Base-by-base conservation (phyloP, 352 stramenopile species). In the Thalassiosira exigua region DNA sequence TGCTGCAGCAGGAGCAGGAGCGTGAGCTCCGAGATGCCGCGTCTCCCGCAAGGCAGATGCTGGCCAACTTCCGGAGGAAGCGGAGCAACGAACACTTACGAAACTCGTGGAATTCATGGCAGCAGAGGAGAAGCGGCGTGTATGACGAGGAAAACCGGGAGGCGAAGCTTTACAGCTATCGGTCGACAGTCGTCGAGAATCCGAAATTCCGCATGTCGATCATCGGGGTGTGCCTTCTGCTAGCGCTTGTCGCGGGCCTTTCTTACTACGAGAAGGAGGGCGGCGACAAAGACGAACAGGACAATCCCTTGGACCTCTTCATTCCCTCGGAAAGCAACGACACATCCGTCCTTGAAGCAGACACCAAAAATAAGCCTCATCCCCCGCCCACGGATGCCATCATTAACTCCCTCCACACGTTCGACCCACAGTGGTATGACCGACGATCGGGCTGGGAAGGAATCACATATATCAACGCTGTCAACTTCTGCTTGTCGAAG, bases 381-480 rank as follows among this genome's bases (percentile, higher is more conserved):
- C 58, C 44, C 3, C 32, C 14, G 11, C 24, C 69, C 48, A 27
- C 33, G 9, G 65, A 81, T 62, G 71, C 71, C 1, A 69, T 81
- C n/a, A 36, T 46, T 24, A 81, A 81, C 64, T 39, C 62, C 3
- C 56, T 81, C 0, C 61, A 59, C 30, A 70, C 56, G 11, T 81
- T 81, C 62, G 71, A 78, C 14, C 36, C 36, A 44, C 36, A 44
- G 39, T 69, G 60, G 60, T 69, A 36, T 39, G 42, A 59, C 27
- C 60, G 60, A 2, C 46, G 41, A 19, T 48, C 41, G 24, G 60
- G 60, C 0, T 69, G 60, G 60, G 24, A 69, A 17, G 60, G 60
- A 1, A 58, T 26, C 2, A 58, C 17, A 4, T 58, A 44, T n/a
- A 21, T 33, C 21, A 44, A 52, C 36, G 29, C 60, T n/a, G 12